Evolutionary conservation across 2,329 filamentous ascomycete genomes (phyloP), one percentile per base, ranked within the genome.

Genomic region (Pyrenophora seminiperda): DNA sequence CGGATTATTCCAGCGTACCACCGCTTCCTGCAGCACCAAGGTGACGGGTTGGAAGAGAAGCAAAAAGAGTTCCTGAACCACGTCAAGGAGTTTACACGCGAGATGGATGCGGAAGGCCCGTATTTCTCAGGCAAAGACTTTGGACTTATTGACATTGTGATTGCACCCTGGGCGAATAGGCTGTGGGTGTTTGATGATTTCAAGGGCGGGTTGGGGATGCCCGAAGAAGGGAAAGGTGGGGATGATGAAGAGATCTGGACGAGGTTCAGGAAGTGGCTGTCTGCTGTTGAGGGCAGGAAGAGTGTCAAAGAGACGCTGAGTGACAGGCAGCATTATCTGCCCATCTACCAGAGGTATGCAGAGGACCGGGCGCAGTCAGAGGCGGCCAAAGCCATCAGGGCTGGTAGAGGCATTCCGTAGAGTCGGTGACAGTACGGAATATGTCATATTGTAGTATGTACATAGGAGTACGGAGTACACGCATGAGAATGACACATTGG

Each of bases 141-240:
- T n/a, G 80, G 80, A 45, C 72, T 91, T 15, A 82, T 90, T 11
- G 89, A 93, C 68, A 76, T 91, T 18, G 81, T 84, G 54, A 74
- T 91, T 3, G 88, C 85, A 30, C 89, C 89, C 0, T 92, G 88
- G 88, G 84, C 85, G 0, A 81, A 85, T 45, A 78, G 89, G 11
- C 66, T 91, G 15, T 92, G 88, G 77, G 75, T 90, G 5, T 86
- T 92, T 58, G 87, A 92, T 60, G 80, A 90, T 55, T 92, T 87
- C 67, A 92, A 92, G 48, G 78, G 77, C 1, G 81, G 81, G 0
- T 53, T 79, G n/a, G 76, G 77, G 0, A 75, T 84, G 32, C 80
- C 79, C 1, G 73, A 56, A 41, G 66, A 76, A 27, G 79, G 79
- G 0, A 38, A 78, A 42, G 77, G 75, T 2, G 79, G 77, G 0